phyloP scores from a whole-genome alignment of 2,329 filamentous ascomycete genomes.

The Talaromyces sp. region DNA sequence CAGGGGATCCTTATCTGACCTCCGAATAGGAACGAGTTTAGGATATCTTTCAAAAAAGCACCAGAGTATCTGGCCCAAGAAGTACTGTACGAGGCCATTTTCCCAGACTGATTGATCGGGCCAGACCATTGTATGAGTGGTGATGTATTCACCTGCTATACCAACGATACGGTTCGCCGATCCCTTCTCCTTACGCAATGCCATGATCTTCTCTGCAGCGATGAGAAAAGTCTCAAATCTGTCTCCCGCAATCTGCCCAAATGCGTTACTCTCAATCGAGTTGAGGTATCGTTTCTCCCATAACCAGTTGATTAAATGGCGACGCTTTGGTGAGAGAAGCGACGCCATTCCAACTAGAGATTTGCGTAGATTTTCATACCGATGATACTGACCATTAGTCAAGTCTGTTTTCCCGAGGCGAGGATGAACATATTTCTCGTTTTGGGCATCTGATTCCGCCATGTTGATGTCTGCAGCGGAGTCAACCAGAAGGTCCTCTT shows the following conservation, averaged over 20 bases:
- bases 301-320: background rate
- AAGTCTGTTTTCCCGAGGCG: background rate
- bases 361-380: background rate
- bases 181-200: background rate
- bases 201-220: conserved; percentile 4
- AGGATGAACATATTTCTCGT: conserved; percentile 1
- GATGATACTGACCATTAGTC: conserved; percentile 4
- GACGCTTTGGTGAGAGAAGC: background rate
- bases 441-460: background rate
- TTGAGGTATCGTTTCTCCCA: background rate
- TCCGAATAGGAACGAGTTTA: background rate
- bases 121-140: background rate
- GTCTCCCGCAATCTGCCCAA: background rate
- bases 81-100: background rate
- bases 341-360: background rate
- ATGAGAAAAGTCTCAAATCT: background rate
- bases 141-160: conserved; percentile 2
- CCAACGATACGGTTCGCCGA: background rate
- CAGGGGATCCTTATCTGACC: background rate
- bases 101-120: background rate
- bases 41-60: conserved; percentile 9
- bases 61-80: conserved; percentile 8
- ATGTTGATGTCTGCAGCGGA: background rate
- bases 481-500: too few relatives aligned
- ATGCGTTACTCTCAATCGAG: background rate